Base-by-base conservation (phyloP, 140 eudicot genomes). In the Cichorium intybus region DNA sequence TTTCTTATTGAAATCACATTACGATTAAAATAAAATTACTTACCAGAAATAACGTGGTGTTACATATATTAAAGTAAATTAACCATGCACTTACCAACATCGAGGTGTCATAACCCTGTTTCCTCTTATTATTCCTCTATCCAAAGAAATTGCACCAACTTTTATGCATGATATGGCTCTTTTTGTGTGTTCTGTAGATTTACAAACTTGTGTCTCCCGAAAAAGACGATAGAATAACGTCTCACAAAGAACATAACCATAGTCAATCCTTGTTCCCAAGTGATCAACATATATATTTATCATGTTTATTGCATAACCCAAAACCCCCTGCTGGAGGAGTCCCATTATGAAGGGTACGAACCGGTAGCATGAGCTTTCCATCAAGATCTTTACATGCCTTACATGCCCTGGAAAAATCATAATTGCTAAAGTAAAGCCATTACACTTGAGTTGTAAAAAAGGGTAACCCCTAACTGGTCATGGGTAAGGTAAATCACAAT, bases 221-320 rank as follows among this genome's bases (percentile, higher is more conserved):
- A 90, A 79, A 29, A 86, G 95, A 41, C 75, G 70, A 73, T 81
- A 81, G 57, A 86, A 89, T 28, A 89, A 62, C 10, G 95, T 81
- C 74, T 86, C 95, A 0, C 95, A 77, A 33, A 89, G 89, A 54
- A 85, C 82, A 54, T 20, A 69, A 6, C 89, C 87, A 7, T 75
- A 23, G 2, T 33, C 7, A n/a, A 84, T 74, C 60, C 60, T 81
- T 24, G 69, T 68, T 20, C 59, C 62, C 39, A 66, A 18, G 47
- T 78, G 69, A 52, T 64, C 62, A 10, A 5, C 56, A 16, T 76
- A 88, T 22, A 85, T 54, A 50, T 60, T 15, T 41, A 89, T 81
- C 87, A 90, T 29, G 18, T 90, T 85, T 4, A 84, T 87, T 0
- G 97, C 95, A 72, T 71, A 84, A 1, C 89, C 97, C 53, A 79